A percentile compares a stretch with the other conserved stretches of the same genome.
phyloP scores from a whole-genome alignment of 1,284 basidiomycete genomes.

The Ceratobasidium sp. region DNA sequence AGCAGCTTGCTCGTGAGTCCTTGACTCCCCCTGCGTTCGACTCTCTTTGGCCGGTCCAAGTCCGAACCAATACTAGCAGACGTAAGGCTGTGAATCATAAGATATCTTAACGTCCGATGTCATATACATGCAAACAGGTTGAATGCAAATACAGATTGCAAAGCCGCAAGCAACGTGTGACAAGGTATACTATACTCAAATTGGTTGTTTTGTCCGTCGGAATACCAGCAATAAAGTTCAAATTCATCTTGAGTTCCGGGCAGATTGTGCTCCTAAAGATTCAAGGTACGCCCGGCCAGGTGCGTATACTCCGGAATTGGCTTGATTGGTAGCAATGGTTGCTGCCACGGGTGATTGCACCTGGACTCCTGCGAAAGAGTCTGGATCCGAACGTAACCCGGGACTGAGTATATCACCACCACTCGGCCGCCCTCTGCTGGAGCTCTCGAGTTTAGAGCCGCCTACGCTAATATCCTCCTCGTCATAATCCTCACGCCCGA shows the following conservation, averaged over 20 bases:
- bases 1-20: too few relatives aligned
- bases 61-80: too few relatives aligned
- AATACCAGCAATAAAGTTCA: too few relatives aligned
- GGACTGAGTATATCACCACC: not conserved
- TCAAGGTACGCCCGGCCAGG: conserved; percentile 35
- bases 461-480: not conserved
- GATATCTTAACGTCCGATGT: too few relatives aligned
- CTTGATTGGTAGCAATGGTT: not conserved
- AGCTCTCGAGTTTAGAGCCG: not conserved
- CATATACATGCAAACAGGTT: too few relatives aligned
- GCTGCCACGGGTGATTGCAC: not conserved
- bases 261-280: conserved; percentile 1
- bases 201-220: too few relatives aligned
- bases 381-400: too few relatives aligned
- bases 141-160: not conserved
- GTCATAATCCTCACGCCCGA: conserved; percentile 7
- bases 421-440: not conserved
- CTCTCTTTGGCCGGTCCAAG: too few relatives aligned
- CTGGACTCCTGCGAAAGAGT: not conserved
- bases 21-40: too few relatives aligned
- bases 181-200: too few relatives aligned
- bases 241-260: not conserved
- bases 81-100: too few relatives aligned
- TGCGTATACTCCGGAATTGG: not conserved
- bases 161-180: too few relatives aligned